Evolutionary conservation across 345 rosid species (phyloP).

Genomic region (Turnera subulata): DNA sequence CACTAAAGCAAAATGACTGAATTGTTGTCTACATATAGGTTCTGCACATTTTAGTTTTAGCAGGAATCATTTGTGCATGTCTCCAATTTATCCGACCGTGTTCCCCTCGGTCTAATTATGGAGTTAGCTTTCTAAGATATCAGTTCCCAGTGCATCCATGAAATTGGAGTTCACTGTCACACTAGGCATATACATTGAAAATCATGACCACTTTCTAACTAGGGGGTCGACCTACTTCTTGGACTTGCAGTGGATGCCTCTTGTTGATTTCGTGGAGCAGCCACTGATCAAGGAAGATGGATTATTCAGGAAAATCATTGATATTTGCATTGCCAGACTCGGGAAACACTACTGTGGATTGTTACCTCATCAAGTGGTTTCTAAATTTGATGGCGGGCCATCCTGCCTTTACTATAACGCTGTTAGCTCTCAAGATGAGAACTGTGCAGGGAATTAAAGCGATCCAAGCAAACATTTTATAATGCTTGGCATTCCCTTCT

Average conservation of each 20-base stretch:
- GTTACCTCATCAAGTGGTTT: conserved; percentile 59
- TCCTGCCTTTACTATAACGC: conserved; percentile 80
- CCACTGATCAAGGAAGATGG: conserved; percentile 65
- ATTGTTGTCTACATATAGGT: too few species aligned
- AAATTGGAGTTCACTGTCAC: not conserved
- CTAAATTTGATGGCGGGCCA: conserved; percentile 66
- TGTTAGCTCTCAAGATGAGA: conserved; percentile 31
- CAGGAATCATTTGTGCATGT: too few species aligned
- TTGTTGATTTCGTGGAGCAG: conserved; percentile 73
- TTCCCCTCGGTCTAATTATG: too few species aligned
- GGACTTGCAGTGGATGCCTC: conserved; percentile 78
- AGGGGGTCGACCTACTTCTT: not conserved
- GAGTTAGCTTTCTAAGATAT: too few species aligned
- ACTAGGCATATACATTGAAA: too few species aligned
- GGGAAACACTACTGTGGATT: conserved; percentile 74
- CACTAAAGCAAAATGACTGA: too few species aligned
- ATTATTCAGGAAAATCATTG: conserved; percentile 82
- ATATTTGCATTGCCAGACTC: conserved; percentile 69
- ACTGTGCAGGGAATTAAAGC: conserved; percentile 36
- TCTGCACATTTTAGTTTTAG: too few species aligned
- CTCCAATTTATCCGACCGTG: too few species aligned
- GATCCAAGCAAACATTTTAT: too few species aligned
- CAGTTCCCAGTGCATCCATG: too few species aligned
- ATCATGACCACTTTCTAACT: not conserved
- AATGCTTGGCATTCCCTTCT: too few species aligned